phyloP scores from a whole-genome alignment of 352 stramenopile genomes.

The Phytopythium litorale region DNA sequence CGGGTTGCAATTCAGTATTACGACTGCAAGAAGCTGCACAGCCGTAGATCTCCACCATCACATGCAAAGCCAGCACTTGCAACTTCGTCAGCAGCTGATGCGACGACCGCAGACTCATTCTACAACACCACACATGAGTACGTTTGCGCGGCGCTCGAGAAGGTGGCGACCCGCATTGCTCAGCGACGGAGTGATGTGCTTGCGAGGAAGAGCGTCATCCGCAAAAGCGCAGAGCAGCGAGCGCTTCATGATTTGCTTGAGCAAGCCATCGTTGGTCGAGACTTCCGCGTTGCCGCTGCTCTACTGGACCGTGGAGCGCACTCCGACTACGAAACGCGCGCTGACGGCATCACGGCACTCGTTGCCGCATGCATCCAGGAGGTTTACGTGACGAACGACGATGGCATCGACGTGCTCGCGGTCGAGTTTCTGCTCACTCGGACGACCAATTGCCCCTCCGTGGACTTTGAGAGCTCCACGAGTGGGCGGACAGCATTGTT shows the following conservation, averaged over 20 bases:
- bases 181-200: constrained; percentile 29
- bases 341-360: constrained; percentile 32
- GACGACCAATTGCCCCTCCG: constrained; percentile 38
- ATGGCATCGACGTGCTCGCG: constrained; percentile 44
- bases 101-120: constrained; percentile 17
- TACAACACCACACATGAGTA: constrained; percentile 38
- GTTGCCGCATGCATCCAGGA: constrained; percentile 61
- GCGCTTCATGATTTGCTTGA: constrained; percentile 45
- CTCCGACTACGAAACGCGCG: constrained; percentile 57
- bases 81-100: constrained; percentile 21
- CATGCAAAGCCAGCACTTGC: neutral
- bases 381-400: constrained; percentile 46
- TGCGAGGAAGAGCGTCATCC: constrained; percentile 39
- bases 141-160: constrained; percentile 21
- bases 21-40: constrained; percentile 17
- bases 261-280: constrained; percentile 29
- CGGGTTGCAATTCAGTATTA: constrained; percentile 35
- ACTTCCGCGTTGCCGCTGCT: constrained; percentile 31
- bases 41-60: neutral
- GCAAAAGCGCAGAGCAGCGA: constrained; percentile 38
- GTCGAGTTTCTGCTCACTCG: constrained; percentile 62
- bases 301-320: constrained; percentile 60
- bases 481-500: constrained; percentile 37
- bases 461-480: constrained; percentile 57
- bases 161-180: constrained; percentile 11